These are phyloP conservation scores for Hanseniaspora pseudoguilliermondii DNA, from an alignment of 805 yeast species.

Conservation along the genomic window DNA sequence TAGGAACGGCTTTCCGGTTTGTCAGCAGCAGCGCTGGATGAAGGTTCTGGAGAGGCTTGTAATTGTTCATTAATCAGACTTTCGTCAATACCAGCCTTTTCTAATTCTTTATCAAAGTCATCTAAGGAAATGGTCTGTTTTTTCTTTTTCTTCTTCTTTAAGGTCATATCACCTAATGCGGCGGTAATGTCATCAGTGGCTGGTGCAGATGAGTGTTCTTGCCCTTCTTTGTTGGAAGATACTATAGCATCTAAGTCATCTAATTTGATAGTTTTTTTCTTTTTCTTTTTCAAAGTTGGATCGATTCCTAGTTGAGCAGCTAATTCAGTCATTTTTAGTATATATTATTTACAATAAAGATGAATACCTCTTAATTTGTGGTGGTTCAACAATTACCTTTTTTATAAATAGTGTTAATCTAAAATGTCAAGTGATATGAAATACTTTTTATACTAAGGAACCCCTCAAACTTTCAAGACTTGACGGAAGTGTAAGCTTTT, in stretches of 20 bases:
- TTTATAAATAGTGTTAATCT: too few species aligned
- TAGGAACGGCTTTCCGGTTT: slow-evolving; percentile 34
- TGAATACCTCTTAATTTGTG: too few species aligned
- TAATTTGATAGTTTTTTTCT: slow-evolving; percentile 37
- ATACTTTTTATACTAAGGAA: too few species aligned
- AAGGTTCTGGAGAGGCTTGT: slow-evolving; percentile 18
- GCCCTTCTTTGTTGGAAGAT: slow-evolving; percentile 59
- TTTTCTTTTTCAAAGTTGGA: slow-evolving; percentile 64
- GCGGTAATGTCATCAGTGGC: slow-evolving; percentile 38
- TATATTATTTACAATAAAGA: too few species aligned
- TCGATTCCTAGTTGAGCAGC: slow-evolving; percentile 48
- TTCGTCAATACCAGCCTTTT: slow-evolving; percentile 74
- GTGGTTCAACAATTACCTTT: too few species aligned
- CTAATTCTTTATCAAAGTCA: slow-evolving; percentile 81
- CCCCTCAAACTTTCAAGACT: neutral
- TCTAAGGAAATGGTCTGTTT: slow-evolving; percentile 48
- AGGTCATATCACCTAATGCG: slow-evolving; percentile 54
- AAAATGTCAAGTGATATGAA: too few species aligned
- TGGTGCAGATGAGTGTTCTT: slow-evolving; percentile 37
- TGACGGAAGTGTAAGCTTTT: neutral
- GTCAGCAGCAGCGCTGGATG: slow-evolving; percentile 13
- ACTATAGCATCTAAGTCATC: slow-evolving; percentile 26
- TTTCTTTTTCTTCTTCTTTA: slow-evolving; percentile 78
- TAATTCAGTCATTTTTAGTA: slow-evolving; percentile 21
- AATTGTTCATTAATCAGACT: slow-evolving; percentile 27